A percentile compares a stretch with the other conserved stretches of the same genome.
phyloP scores from a whole-genome alignment of 805 yeast genomes.

The Hanseniaspora taiwanica region DNA sequence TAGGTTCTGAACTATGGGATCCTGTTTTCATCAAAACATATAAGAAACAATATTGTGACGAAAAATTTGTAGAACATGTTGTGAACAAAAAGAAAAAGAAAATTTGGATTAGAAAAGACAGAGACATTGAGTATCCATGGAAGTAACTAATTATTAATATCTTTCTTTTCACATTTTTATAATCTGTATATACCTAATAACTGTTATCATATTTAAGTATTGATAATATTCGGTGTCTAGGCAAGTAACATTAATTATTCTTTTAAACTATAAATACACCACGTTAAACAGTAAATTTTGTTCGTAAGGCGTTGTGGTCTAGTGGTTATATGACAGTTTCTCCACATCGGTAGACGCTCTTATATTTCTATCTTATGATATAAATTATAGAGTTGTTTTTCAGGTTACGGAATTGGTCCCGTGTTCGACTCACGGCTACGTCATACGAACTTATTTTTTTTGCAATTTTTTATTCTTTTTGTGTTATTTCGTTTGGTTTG shows the following conservation, averaged over 20 bases:
- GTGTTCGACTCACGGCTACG: slow-evolving; percentile 1
- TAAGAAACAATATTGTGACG: slow-evolving; percentile 58
- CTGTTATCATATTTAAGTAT: neutral
- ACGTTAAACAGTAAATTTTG: neutral
- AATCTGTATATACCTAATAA: too few species aligned
- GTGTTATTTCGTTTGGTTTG: neutral
- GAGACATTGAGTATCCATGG: slow-evolving; percentile 76
- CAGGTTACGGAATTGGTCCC: slow-evolving; percentile 1
- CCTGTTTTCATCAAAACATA: slow-evolving; percentile 71
- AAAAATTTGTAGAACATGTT: slow-evolving; percentile 74
- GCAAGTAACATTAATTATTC: too few species aligned
- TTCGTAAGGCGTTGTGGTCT: slow-evolving; percentile 1
- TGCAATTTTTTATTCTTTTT: neutral
- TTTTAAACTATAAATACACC: neutral
- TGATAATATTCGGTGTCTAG: too few species aligned
- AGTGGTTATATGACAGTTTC: slow-evolving; percentile 1
- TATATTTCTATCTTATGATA: neutral
- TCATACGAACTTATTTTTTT: neutral
- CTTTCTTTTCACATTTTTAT: too few species aligned
- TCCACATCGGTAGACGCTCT: neutral
- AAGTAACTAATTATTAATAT: too few species aligned
- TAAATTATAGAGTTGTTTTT: too few species aligned
- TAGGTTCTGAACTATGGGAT: slow-evolving; percentile 96
- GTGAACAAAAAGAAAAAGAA: slow-evolving; percentile 75
- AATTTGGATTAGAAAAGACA: slow-evolving; percentile 83